Conservation (phyloP, 208 protist species). For the Trichomonas vaginalis region DNA sequence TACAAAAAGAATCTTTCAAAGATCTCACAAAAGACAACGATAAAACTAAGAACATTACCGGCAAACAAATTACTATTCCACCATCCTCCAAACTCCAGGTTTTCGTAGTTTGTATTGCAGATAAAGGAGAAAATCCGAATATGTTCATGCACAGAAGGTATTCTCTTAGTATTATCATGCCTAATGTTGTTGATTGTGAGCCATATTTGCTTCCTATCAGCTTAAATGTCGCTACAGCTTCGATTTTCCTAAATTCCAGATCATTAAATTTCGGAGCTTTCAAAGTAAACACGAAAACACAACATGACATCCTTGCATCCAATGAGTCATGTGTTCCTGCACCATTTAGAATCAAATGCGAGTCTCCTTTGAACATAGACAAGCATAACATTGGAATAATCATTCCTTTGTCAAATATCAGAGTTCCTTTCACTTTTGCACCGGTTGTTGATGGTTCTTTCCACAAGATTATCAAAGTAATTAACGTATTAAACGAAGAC, state of each 20-base stretch:
- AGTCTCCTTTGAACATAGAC: background rate
- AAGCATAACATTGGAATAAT: background rate
- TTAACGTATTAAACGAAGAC: background rate
- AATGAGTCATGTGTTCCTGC: background rate
- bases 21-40: background rate
- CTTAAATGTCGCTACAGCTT: background rate
- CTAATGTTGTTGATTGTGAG: background rate
- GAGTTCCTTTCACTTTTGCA: background rate
- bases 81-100: background rate
- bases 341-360: background rate
- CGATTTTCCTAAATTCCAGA: background rate
- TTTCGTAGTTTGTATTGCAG: background rate
- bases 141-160: background rate
- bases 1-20: background rate
- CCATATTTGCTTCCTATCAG: background rate
- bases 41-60: background rate
- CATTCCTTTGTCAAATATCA: background rate
- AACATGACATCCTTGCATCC: background rate
- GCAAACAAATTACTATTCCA: background rate
- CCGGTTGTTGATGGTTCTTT: background rate
- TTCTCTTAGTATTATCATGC: background rate
- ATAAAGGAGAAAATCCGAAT: background rate
- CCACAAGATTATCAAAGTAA: background rate
- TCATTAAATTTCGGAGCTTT: background rate
- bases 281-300: background rate